These are phyloP conservation scores for Miscanthus lutarioriparius DNA, from an alignment of 176 grass and related monocot species.

Conservation along the genomic window DNA sequence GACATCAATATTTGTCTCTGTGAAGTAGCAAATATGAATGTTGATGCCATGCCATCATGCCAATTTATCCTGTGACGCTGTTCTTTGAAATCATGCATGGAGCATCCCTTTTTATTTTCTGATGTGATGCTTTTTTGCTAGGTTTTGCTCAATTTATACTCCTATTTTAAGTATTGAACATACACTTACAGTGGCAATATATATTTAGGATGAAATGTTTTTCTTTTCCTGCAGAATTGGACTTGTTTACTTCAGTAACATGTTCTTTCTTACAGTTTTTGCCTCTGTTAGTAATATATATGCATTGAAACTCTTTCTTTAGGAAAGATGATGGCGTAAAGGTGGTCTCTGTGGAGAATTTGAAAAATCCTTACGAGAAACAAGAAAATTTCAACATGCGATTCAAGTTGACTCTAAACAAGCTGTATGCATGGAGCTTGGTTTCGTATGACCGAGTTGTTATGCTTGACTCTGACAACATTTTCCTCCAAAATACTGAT, in stretches of 20 bases:
- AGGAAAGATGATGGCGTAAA: conserved; percentile 95
- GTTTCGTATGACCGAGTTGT: conserved; percentile 77
- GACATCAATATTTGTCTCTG: background rate
- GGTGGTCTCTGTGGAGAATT: conserved; percentile 84
- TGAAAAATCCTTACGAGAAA: conserved; percentile 92
- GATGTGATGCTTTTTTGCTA: background rate
- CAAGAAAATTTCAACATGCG: conserved; percentile 87
- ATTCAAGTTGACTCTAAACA: conserved; percentile 97
- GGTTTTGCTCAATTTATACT: background rate
- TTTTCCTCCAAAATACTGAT: conserved; percentile 93
- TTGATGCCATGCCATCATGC: background rate
- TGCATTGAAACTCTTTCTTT: conserved; percentile 45
- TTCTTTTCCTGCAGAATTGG: conserved; percentile 6
- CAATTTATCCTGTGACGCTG: background rate
- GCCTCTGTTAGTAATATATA: conserved; percentile 31
- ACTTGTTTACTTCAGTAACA: background rate
- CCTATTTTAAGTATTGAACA: background rate
- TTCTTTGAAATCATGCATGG: background rate
- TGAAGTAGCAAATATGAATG: background rate
- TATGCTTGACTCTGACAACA: conserved; percentile 95
- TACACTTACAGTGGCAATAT: background rate
- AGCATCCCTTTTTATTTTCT: background rate
- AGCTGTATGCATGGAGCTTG: conserved; percentile 91
- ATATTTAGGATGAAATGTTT: background rate
- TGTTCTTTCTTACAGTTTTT: background rate